Conservation (phyloP, 352 stramenopile species). For the Blastocystis sp. region DNA sequence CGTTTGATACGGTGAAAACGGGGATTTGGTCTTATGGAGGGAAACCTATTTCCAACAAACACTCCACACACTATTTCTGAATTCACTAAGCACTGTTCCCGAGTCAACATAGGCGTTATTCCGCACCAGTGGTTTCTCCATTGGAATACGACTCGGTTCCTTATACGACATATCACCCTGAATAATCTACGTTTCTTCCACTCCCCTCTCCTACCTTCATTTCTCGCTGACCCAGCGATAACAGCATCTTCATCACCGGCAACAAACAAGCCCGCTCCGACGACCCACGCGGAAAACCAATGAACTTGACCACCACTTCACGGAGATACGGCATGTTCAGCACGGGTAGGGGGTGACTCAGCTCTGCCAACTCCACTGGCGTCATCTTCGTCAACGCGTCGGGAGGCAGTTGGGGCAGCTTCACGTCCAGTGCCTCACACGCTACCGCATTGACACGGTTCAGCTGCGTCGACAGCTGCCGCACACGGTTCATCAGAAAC, state of each 20-base stretch:
- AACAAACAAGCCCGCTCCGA: constrained; percentile 3
- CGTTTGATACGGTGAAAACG: not conserved
- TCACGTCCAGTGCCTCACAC: not conserved
- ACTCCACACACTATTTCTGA: not conserved
- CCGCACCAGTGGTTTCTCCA: not conserved
- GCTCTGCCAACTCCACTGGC: not conserved
- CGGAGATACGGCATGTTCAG: constrained; percentile 14
- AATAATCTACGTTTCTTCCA: not conserved
- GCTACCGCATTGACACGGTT: constrained; percentile 4
- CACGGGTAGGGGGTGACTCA: not conserved
- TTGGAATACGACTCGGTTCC: constrained; percentile 20
- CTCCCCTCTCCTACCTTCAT: not conserved
- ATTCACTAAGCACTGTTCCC: not conserved
- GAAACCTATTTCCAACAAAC: not conserved
- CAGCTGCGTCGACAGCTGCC: constrained; percentile 14
- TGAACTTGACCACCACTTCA: constrained; percentile 40
- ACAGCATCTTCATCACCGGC: constrained; percentile 22
- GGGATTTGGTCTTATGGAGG: not conserved
- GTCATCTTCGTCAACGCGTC: not conserved
- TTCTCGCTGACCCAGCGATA: constrained; percentile 7
- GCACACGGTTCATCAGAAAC: constrained; percentile 48
- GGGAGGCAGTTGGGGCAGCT: not conserved
- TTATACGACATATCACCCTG: constrained; percentile 29
- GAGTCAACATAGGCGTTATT: constrained; percentile 39
- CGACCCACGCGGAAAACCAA: constrained; percentile 35